These are phyloP conservation scores for Paramecium primaurelia DNA, from an alignment of 73 alveolate genomes.

Conservation along the genomic window DNA sequence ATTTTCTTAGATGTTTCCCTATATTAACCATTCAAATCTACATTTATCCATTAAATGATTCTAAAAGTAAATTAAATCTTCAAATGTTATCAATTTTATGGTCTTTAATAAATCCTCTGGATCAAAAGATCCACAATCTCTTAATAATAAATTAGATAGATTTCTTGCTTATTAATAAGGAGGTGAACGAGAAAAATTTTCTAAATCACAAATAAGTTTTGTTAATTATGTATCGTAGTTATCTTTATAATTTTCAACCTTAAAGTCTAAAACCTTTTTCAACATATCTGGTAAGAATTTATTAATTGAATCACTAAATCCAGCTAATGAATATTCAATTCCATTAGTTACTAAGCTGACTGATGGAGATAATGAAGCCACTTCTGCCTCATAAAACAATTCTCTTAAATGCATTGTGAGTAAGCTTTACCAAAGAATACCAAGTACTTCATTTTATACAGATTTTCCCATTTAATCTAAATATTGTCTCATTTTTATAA, in stretches of 20 bases:
- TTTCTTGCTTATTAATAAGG: background rate
- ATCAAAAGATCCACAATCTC: conserved; percentile 49
- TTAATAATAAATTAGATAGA: background rate
- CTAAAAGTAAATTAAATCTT: background rate
- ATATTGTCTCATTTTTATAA: conserved; percentile 48
- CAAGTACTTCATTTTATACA: background rate
- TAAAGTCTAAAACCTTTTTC: background rate
- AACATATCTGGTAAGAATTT: background rate
- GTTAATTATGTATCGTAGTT: background rate
- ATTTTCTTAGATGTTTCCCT: background rate
- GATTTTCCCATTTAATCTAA: background rate
- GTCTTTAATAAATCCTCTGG: background rate
- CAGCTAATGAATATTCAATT: conserved; percentile 6
- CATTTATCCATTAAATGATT: background rate
- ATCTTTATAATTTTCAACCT: background rate
- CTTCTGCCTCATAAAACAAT: background rate
- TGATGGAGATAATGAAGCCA: background rate
- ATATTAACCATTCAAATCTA: conserved; percentile 18
- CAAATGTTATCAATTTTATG: background rate
- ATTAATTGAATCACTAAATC: background rate
- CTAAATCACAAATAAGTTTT: background rate
- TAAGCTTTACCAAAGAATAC: background rate
- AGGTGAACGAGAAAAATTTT: background rate
- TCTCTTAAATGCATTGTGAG: background rate
- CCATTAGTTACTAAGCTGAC: background rate